These are phyloP conservation scores for Phragmites australis DNA, from an alignment of 176 grass and related monocot species.

Conservation along the genomic window DNA sequence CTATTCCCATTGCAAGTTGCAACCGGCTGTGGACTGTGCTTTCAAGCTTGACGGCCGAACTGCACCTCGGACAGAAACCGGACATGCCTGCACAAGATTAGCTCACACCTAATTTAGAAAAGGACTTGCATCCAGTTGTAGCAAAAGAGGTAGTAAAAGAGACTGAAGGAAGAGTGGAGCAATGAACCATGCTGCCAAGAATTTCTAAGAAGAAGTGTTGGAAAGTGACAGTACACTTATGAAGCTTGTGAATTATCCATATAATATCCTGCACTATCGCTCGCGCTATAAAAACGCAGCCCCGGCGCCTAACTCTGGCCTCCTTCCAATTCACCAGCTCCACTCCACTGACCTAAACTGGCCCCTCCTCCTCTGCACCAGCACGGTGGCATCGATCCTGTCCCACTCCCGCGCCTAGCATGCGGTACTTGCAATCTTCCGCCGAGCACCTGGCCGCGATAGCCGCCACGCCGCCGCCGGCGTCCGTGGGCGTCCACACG, in stretches of 20 bases:
- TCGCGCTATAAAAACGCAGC: too few relatives aligned
- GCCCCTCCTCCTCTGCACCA: neutral
- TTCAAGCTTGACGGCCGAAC: neutral
- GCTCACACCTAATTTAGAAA: slow-evolving; percentile 25
- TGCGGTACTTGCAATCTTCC: slow-evolving; percentile 21
- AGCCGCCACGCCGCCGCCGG: neutral
- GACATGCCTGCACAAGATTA: neutral
- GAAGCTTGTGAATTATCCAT: neutral
- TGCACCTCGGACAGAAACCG: neutral
- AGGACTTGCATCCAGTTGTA: slow-evolving; percentile 25
- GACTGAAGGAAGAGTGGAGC: neutral
- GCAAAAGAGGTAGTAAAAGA: neutral
- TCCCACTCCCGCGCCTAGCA: neutral
- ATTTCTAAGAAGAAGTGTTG: slow-evolving; percentile 4
- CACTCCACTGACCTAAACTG: slow-evolving; percentile 23
- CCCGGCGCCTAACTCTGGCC: neutral
- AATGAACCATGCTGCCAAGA: neutral
- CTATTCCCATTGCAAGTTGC: slow-evolving; percentile 20
- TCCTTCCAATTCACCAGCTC: neutral
- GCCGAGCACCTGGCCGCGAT: slow-evolving; percentile 21
- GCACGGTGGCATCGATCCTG: neutral
- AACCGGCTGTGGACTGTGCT: neutral
- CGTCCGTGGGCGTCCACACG: slow-evolving; percentile 35
- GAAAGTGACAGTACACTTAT: slow-evolving; percentile 10
- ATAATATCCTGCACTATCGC: neutral